phyloP scores from a whole-genome alignment of 768 basidiomycete species.

The Pleurotus pulmonarius region DNA sequence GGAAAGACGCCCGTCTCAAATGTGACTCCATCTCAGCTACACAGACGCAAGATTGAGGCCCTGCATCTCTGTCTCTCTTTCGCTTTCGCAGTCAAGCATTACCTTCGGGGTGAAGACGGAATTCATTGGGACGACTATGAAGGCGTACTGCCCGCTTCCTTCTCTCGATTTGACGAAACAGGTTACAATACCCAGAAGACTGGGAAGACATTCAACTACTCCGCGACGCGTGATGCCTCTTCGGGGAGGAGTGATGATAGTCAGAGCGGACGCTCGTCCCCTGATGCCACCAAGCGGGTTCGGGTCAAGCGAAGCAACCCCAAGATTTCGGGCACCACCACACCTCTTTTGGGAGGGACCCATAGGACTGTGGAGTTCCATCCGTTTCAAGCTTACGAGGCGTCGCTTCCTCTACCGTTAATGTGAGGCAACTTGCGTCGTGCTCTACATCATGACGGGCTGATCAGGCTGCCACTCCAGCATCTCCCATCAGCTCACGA shows the following conservation, averaged over 20 bases:
- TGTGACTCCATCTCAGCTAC: constrained; percentile 50
- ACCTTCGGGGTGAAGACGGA: constrained; percentile 83
- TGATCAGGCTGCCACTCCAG: constrained; percentile 27
- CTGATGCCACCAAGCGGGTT: constrained; percentile 65
- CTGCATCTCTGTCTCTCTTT: constrained; percentile 69
- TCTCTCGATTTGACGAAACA: constrained; percentile 43
- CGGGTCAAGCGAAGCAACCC: constrained; percentile 71
- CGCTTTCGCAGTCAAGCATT: constrained; percentile 74
- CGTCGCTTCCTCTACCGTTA: constrained; percentile 78
- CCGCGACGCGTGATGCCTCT: constrained; percentile 32
- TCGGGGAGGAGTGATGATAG: constrained; percentile 19
- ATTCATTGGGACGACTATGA: constrained; percentile 62
- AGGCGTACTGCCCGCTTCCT: constrained; percentile 61
- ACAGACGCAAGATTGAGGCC: constrained; percentile 63
- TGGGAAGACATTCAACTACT: constrained; percentile 33
- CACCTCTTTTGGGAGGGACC: constrained; percentile 59
- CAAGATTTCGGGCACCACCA: constrained; percentile 38
- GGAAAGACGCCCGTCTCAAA: constrained; percentile 47
- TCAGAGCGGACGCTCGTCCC: constrained; percentile 30
- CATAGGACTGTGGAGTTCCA: constrained; percentile 61
- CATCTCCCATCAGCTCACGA: constrained; percentile 77
- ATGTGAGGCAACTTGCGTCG: constrained; percentile 39
- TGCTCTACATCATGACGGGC: no score
- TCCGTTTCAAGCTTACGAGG: constrained; percentile 43
- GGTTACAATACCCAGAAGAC: constrained; percentile 34